phyloP scores from a whole-genome alignment of 2,329 filamentous ascomycete genomes.

The Tolypocladium inflatum region DNA sequence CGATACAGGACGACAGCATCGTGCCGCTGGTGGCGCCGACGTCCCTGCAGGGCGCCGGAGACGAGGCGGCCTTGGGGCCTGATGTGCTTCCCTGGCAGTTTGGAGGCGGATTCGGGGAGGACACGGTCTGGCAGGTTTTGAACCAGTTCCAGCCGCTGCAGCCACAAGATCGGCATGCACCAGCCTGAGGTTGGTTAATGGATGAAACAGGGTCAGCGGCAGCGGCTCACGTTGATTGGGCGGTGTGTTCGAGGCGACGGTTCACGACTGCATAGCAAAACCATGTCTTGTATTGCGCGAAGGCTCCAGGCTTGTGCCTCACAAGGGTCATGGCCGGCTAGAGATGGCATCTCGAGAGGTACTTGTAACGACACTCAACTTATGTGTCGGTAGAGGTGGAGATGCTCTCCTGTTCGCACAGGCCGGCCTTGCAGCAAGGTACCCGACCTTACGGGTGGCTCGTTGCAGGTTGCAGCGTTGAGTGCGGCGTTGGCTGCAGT shows the following conservation, averaged over 20 bases:
- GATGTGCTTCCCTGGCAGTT: constrained; percentile 34
- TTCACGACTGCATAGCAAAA: too few relatives aligned
- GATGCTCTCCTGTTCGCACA: too few relatives aligned
- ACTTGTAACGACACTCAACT: too few relatives aligned
- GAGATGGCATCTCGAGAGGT: too few relatives aligned
- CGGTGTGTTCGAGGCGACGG: neutral
- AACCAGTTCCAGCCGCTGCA: constrained; percentile 34
- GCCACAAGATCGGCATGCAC: constrained; percentile 4
- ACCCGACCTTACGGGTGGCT: too few relatives aligned
- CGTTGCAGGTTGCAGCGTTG: too few relatives aligned
- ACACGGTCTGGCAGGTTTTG: constrained; percentile 47
- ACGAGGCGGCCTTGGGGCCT: neutral
- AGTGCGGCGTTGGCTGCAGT: too few relatives aligned
- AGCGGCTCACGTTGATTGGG: neutral
- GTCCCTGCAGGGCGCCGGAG: neutral
- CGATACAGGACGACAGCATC: constrained; percentile 20
- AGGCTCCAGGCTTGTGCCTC: too few relatives aligned
- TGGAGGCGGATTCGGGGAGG: constrained; percentile 43
- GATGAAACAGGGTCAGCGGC: neutral
- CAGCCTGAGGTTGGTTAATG: neutral
- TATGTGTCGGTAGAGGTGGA: too few relatives aligned
- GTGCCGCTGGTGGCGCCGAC: neutral
- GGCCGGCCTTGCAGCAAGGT: too few relatives aligned
- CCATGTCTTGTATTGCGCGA: too few relatives aligned
- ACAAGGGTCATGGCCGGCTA: too few relatives aligned